Evolutionary conservation across 1,284 basidiomycete species (phyloP), one percentile per base, ranked within the genome.

Genomic region (Erythrobasidium hasegawianum): DNA sequence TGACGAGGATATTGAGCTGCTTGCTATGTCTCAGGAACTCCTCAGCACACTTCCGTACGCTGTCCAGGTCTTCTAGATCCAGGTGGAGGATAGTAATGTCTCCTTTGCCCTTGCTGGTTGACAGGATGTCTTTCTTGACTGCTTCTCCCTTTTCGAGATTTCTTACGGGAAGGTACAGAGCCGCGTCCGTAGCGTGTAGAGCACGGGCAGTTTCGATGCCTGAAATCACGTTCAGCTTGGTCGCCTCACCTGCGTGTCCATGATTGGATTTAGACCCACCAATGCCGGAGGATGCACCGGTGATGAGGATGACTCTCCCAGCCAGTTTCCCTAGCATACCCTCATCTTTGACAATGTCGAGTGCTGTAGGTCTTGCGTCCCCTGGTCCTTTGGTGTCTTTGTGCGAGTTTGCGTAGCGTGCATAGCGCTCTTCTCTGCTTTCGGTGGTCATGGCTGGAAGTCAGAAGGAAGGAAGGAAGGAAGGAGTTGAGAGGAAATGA

Each of bases 131-230:
- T 33, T 62, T 24, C 14, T 50, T 50, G 52, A 62, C 39, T 14
- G 33, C 39, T 27, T 62, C 52, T 20, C 45, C 60, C 38, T 62
- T 56, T 20, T 39, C 53, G 24, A 62, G 10, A 24, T 45, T 56
- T 20, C 60, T 40, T 11, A 62, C 52, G n/a, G 60, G 60, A 14
- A 62, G 53, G 24, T 26, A 62, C 33, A 62, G 52, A 22, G 20
- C 45, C 26, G 60, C 60, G 38, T 52, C 52, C 2, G 60, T 62
- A 18, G 60, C 60, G 41, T 62, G 52, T n/a, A 56, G 22, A 33
- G 60, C 60, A 14, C 22, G 52, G 14, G 52, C 52, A 13, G 60
- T 56, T 40, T 62, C 60, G 60, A 55, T 56, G 24, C 60, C 60
- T 62, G 26, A 16, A 22, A 9, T 4, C 8, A 4, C 26, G 24